phyloP scores from a whole-genome alignment of 345 rosid genomes.

The Kandelia obovata region DNA sequence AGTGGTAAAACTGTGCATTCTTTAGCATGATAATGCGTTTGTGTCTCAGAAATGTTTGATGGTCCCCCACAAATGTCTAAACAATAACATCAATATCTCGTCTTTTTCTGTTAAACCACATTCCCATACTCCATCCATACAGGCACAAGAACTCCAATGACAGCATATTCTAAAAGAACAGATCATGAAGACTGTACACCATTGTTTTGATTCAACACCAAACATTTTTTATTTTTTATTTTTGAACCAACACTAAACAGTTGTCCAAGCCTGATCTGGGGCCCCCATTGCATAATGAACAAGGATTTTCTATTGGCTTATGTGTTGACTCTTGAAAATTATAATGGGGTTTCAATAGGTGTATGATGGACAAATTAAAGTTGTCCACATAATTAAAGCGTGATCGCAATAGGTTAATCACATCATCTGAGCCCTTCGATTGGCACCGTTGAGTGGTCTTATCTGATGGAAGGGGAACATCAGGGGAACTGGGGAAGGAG shows the following conservation, averaged over 20 bases:
- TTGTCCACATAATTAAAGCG: not conserved
- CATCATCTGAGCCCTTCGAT: not conserved
- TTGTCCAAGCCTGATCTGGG: too few relatives aligned
- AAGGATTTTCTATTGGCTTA: not conserved
- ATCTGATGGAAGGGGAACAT: slow-evolving; percentile 8
- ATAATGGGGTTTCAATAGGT: not conserved
- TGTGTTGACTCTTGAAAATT: not conserved
- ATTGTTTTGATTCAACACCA: not conserved
- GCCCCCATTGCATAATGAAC: too few relatives aligned
- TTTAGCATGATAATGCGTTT: not conserved
- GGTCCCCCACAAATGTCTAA: slow-evolving; percentile 5
- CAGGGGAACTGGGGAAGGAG: not conserved
- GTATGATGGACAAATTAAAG: not conserved
- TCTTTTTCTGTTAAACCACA: not conserved
- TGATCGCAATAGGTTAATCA: not conserved
- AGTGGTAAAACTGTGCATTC: not conserved
- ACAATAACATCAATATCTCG: not conserved
- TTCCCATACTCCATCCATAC: not conserved
- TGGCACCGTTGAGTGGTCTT: slow-evolving; percentile 15
- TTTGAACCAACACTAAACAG: too few relatives aligned
- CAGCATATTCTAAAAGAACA: not conserved
- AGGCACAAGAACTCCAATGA: not conserved
- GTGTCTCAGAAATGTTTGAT: not conserved
- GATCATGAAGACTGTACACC: not conserved
- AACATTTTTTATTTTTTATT: too few relatives aligned